These are phyloP conservation scores for Pythium insidiosum DNA, from an alignment of 352 stramenopile genomes.

Conservation along the genomic window DNA sequence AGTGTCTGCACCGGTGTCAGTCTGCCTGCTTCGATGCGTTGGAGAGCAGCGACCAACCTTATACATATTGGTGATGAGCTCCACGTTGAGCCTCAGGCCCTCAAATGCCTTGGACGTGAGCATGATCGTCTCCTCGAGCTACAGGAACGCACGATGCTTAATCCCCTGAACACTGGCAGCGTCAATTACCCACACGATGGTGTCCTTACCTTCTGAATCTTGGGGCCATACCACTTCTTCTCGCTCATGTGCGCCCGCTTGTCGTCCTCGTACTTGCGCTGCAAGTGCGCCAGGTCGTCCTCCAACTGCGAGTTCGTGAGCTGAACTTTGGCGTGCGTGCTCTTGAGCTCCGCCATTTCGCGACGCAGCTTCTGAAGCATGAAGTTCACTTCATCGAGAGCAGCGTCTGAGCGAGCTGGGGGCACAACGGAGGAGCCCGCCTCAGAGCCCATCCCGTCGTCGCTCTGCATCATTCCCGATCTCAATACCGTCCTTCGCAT, in stretches of 20 bases:
- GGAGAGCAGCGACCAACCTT: too few relatives aligned
- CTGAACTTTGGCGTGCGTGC: conserved; percentile 42
- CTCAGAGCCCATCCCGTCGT: too few relatives aligned
- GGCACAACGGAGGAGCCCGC: not conserved
- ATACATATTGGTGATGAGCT: conserved; percentile 85
- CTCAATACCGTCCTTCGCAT: too few relatives aligned
- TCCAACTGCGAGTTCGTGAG: conserved; percentile 69
- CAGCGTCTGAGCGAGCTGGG: not conserved
- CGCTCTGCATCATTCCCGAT: too few relatives aligned
- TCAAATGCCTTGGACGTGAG: conserved; percentile 52
- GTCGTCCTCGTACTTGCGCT: conserved; percentile 61
- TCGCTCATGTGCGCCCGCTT: conserved; percentile 55
- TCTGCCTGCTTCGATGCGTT: too few relatives aligned
- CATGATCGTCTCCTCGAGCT: conserved; percentile 58
- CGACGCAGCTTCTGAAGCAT: conserved; percentile 68
- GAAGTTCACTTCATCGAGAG: conserved; percentile 55
- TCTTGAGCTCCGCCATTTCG: conserved; percentile 54
- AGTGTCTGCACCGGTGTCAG: conserved; percentile 15
- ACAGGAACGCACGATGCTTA: too few relatives aligned
- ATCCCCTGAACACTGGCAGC: conserved; percentile 5
- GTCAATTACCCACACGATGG: conserved; percentile 13
- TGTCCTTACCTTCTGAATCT: conserved; percentile 71
- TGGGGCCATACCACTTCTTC: conserved; percentile 58
- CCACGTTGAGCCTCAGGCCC: conserved; percentile 75
- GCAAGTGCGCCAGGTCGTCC: conserved; percentile 57